phyloP scores from a whole-genome alignment of 768 basidiomycete species.

The Tylopilus vinaceipallidus region DNA sequence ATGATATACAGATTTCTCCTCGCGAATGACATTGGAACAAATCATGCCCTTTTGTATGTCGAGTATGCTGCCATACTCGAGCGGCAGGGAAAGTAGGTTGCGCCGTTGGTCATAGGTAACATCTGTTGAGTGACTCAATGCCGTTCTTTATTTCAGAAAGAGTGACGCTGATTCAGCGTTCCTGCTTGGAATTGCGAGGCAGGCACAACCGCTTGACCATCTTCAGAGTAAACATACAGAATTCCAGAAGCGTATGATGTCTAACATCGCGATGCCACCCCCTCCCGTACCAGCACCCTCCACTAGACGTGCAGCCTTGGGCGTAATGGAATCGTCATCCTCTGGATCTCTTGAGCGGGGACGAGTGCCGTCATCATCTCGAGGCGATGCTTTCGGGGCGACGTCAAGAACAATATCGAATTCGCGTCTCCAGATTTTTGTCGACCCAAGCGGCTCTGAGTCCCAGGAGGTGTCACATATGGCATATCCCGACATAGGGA shows the following conservation, averaged over 20 bases:
- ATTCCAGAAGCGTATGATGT: conserved; percentile 92
- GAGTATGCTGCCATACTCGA: conserved; percentile 88
- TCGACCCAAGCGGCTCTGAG: conserved; percentile 62
- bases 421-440: conserved; percentile 63
- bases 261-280: conserved; percentile 38
- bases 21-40: conserved; percentile 87
- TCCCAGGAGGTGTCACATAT: conserved; percentile 42
- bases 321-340: conserved; percentile 39
- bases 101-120: conserved; percentile 30
- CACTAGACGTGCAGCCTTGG: conserved; percentile 44
- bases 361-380: conserved; percentile 15
- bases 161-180: conserved; percentile 89
- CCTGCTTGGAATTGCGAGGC: conserved; percentile 82
- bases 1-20: conserved; percentile 89
- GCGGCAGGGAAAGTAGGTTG: conserved; percentile 68
- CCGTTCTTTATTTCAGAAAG: conserved; percentile 47
- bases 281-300: conserved; percentile 37
- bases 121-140: conserved; percentile 17
- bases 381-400: conserved; percentile 31
- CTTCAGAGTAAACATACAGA: conserved; percentile 76
- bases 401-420: conserved; percentile 45
- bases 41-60: conserved; percentile 82
- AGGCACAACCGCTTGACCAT: conserved; percentile 76
- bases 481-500: conserved; percentile 71
- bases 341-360: conserved; percentile 25